Percentiles rank a stretch among this genome's conserved stretches.
Conservation (phyloP, 441 rosid species). For the Gossypium schwendimanii region DNA sequence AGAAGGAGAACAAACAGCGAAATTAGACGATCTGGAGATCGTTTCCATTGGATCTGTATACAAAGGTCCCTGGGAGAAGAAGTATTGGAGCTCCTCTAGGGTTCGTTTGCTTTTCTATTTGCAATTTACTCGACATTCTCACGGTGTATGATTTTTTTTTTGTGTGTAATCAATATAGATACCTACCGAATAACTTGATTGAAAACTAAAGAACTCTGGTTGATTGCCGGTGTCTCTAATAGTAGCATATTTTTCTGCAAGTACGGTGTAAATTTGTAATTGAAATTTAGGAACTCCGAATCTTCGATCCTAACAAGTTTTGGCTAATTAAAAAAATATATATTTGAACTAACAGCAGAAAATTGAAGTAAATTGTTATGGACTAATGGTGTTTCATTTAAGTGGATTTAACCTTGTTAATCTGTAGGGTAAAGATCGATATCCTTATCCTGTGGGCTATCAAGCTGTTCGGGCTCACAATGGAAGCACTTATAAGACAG, state of each 20-base stretch:
- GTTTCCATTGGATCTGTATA: constrained; percentile 62
- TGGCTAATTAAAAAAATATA: not conserved
- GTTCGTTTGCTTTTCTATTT: constrained; percentile 29
- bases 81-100: constrained; percentile 95
- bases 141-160: not conserved
- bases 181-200: not conserved
- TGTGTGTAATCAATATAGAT: not conserved
- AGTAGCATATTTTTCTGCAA: not conserved
- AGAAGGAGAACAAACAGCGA: constrained; percentile 25
- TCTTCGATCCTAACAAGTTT: not conserved
- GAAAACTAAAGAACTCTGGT: not conserved
- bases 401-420: not conserved
- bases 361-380: not conserved
- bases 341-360: not conserved
- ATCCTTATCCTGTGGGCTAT: constrained; percentile 89
- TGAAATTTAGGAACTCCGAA: not conserved
- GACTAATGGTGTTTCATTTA: not conserved
- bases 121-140: not conserved
- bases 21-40: constrained; percentile 58
- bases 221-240: not conserved
- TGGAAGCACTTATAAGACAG: constrained; percentile 54
- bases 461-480: constrained; percentile 57
- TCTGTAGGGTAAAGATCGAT: constrained; percentile 76
- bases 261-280: not conserved
- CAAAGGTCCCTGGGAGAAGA: constrained; percentile 72